These are phyloP conservation scores for Zygosaccharomyces sapae DNA, from an alignment of 1,139 yeast species.

Conservation along the genomic window DNA sequence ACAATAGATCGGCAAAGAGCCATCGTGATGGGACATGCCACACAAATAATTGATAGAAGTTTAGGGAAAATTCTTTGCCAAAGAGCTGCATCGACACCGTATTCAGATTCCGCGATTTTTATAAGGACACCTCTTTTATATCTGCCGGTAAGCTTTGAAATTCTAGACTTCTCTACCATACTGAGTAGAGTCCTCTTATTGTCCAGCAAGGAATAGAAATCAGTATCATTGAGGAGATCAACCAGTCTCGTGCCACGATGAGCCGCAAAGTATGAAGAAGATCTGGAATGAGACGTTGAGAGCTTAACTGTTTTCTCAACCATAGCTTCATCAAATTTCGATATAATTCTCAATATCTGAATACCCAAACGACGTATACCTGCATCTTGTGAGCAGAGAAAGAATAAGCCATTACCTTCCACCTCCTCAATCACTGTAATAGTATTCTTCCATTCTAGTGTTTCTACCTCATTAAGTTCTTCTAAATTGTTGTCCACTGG, in stretches of 20 bases:
- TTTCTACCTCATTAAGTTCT: slow-evolving; percentile 50
- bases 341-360: slow-evolving; percentile 67
- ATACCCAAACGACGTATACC: slow-evolving; percentile 70
- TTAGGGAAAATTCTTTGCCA: slow-evolving; percentile 90
- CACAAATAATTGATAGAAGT: slow-evolving; percentile 67
- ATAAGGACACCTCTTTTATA: slow-evolving; percentile 59
- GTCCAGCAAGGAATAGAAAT: slow-evolving; percentile 60
- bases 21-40: slow-evolving; percentile 85
- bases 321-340: slow-evolving; percentile 79
- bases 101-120: slow-evolving; percentile 80
- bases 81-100: slow-evolving; percentile 90
- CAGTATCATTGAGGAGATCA: slow-evolving; percentile 67
- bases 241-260: slow-evolving; percentile 75
- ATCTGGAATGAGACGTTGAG: slow-evolving; percentile 45
- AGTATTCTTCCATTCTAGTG: slow-evolving; percentile 70
- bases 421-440: slow-evolving; percentile 86
- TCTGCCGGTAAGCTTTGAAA: slow-evolving; percentile 58
- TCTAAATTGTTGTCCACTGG: slow-evolving; percentile 35
- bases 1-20: slow-evolving; percentile 92
- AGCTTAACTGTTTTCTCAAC: slow-evolving; percentile 45
- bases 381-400: slow-evolving; percentile 83
- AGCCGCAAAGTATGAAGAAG: slow-evolving; percentile 71
- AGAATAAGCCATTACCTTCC: slow-evolving; percentile 92
- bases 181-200: slow-evolving; percentile 58
- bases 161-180: slow-evolving; percentile 73